phyloP scores from a whole-genome alignment of 2,329 filamentous ascomycete species.

The Pseudocercospora eumusae region DNA sequence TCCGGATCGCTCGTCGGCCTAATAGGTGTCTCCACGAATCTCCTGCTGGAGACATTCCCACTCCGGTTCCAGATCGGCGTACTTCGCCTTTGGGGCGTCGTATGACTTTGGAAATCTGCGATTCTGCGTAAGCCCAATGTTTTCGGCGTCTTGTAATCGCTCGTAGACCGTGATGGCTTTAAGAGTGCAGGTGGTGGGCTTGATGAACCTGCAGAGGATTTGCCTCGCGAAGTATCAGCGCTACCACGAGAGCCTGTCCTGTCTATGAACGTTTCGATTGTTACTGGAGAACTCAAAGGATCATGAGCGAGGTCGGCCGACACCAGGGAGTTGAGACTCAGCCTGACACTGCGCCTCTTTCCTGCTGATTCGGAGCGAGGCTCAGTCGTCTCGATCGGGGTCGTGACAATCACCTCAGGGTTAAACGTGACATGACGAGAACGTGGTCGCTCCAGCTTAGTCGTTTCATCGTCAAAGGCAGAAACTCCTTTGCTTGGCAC shows the following conservation, averaged over 20 bases:
- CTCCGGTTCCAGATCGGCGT: conserved; percentile 14
- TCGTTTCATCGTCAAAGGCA: neutral
- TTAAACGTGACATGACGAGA: conserved; percentile 21
- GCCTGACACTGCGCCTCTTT: neutral
- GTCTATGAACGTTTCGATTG: neutral
- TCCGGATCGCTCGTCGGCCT: neutral
- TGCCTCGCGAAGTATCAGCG: neutral
- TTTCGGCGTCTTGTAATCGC: conserved; percentile 19
- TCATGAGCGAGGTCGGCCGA: neutral
- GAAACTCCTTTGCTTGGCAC: neutral
- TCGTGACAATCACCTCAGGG: conserved; percentile 16
- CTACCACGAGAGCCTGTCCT: neutral
- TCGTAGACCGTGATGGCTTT: conserved; percentile 14
- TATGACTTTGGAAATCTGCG: conserved; percentile 16
- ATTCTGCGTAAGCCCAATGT: conserved; percentile 13
- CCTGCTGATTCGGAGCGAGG: neutral
- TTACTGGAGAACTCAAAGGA: conserved; percentile 3
- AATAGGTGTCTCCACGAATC: neutral
- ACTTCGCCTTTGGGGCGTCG: conserved; percentile 10
- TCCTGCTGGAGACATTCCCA: neutral
- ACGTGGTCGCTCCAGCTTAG: neutral
- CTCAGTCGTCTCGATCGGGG: neutral
- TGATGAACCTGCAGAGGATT: neutral
- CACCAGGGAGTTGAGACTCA: neutral
- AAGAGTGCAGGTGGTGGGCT: conserved; percentile 16